phyloP scores from a whole-genome alignment of 1,284 basidiomycete genomes.

The Lentinula novae-zelandiae region DNA sequence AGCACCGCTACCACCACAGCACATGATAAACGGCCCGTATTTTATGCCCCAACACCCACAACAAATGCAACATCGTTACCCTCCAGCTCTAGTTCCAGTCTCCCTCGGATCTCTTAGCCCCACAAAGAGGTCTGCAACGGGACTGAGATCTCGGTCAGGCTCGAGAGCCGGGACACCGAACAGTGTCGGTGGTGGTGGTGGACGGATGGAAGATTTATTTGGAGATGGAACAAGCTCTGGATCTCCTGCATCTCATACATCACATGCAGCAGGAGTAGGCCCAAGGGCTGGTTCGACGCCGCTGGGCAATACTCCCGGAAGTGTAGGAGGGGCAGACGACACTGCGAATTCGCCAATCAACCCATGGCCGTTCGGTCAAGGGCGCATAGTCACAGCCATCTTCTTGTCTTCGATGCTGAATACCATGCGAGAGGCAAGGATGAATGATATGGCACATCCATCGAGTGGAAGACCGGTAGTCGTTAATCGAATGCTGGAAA shows the following conservation, averaged over 20 bases:
- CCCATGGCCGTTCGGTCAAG: conserved; percentile 5
- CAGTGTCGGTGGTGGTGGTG: not conserved
- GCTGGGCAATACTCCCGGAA: not conserved
- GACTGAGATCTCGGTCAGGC: not conserved
- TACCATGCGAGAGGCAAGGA: conserved; percentile 65
- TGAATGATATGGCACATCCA: conserved; percentile 59
- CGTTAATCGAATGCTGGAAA: conserved; percentile 67
- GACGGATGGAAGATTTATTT: conserved; percentile 7
- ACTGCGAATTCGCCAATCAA: not conserved
- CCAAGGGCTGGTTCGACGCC: not conserved
- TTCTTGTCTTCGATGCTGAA: conserved; percentile 52
- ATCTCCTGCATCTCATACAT: conserved; percentile 2
- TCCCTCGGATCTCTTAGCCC: not conserved
- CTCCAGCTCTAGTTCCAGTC: not conserved
- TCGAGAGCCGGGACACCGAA: not conserved
- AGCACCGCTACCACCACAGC: not conserved
- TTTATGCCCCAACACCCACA: not conserved
- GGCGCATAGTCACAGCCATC: conserved; percentile 44
- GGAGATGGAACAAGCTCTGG: conserved; percentile 8
- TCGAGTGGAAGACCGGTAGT: conserved; percentile 43
- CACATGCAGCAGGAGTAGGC: not conserved
- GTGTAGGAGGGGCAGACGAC: conserved; percentile 2
- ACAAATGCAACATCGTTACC: not conserved
- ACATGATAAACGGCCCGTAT: not conserved
- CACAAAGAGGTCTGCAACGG: not conserved